Conservation (phyloP, 2,329 filamentous ascomycete species). For the Chaetomium sp. region DNA sequence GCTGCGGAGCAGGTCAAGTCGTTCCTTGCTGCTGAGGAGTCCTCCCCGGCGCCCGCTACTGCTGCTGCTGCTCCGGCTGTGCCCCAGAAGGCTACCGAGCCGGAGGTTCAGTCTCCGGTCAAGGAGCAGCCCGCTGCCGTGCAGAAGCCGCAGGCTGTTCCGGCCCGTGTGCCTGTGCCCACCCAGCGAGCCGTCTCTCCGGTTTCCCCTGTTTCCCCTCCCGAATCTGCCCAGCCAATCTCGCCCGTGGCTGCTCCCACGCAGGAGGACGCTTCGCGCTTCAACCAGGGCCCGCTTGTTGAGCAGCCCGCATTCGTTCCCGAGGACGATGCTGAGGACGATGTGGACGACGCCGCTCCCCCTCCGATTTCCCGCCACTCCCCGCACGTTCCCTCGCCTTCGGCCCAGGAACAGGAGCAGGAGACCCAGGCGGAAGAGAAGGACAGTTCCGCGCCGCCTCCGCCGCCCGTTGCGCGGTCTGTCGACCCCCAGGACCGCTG, state of each 20-base stretch:
- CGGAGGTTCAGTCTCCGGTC: conserved; percentile 23
- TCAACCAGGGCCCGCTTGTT: conserved; percentile 81
- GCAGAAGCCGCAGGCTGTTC: conserved; percentile 18
- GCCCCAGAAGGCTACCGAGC: conserved; percentile 21
- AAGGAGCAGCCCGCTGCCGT: conserved; percentile 19
- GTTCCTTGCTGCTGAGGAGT: conserved; percentile 40
- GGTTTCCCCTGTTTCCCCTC: conserved; percentile 20
- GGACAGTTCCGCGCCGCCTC: conserved; percentile 28
- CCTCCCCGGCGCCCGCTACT: conserved; percentile 16
- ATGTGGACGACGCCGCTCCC: conserved; percentile 42
- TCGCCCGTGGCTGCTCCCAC: conserved; percentile 55
- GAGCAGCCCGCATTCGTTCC: conserved; percentile 80
- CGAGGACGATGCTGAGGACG: conserved; percentile 43
- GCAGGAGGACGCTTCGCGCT: conserved; percentile 56
- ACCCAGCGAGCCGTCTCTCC: conserved; percentile 21
- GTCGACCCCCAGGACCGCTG: conserved; percentile 63
- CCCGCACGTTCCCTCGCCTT: conserved; percentile 22
- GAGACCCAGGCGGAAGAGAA: conserved; percentile 27
- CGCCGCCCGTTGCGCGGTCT: conserved; percentile 18
- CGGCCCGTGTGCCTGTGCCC: conserved; percentile 12
- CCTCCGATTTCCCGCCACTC: conserved; percentile 45
- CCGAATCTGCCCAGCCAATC: conserved; percentile 34
- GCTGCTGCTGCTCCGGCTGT: conserved; percentile 11
- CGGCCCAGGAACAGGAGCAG: conserved; percentile 16
- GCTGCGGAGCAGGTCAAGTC: conserved; percentile 45